Conservation (phyloP, 2,329 filamentous ascomycete species). For the Dactylellina parvicollis region DNA sequence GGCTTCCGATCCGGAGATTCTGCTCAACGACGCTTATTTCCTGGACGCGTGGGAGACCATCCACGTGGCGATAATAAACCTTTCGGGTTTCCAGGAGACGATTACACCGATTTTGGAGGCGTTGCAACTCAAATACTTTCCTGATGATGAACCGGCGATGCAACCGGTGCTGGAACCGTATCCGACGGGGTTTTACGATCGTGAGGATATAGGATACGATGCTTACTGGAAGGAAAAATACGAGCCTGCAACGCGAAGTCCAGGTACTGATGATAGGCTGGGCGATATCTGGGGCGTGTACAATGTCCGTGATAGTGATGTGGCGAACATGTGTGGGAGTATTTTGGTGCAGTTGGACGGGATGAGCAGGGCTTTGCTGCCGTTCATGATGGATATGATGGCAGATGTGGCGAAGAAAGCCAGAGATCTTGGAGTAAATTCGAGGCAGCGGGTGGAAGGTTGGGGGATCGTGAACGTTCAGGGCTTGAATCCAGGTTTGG, state of each 20-base stretch:
- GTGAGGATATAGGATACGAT: conserved; percentile 8
- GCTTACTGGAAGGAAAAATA: conserved; percentile 6
- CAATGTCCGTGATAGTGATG: background rate
- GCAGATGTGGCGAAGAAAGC: conserved; percentile 24
- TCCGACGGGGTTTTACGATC: conserved; percentile 1
- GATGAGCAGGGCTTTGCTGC: background rate
- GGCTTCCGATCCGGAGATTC: background rate
- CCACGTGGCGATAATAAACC: background rate
- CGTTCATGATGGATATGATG: conserved; percentile 21
- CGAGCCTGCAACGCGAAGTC: background rate
- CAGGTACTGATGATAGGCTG: background rate
- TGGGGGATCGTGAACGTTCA: background rate
- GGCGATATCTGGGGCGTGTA: conserved; percentile 10
- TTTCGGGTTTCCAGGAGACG: background rate
- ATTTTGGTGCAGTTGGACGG: conserved; percentile 2
- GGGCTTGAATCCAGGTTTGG: background rate
- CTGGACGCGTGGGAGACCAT: conserved; percentile 5
- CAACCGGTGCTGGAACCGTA: background rate
- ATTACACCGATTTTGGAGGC: background rate
- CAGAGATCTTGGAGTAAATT: background rate
- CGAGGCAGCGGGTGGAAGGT: background rate
- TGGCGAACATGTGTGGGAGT: conserved; percentile 8
- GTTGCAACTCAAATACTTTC: background rate
- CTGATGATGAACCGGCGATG: background rate
- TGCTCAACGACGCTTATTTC: conserved; percentile 21